Base-by-base conservation (phyloP, 495 filamentous ascomycete species). In the Articulospora tetracladia region DNA sequence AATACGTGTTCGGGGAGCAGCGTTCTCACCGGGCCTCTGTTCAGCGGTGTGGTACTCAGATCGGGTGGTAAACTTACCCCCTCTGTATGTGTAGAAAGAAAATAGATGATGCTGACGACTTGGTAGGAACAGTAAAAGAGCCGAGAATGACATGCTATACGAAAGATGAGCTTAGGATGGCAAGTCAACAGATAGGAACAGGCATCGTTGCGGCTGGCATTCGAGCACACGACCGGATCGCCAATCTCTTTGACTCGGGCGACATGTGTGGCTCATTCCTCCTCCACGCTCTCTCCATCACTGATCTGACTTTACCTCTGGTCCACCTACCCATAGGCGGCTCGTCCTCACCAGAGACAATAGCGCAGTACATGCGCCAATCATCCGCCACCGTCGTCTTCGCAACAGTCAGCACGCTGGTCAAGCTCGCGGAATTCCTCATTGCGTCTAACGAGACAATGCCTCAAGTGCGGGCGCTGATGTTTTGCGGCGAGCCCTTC, bases 401-500 rank as follows among this genome's bases (percentile, higher is more conserved):
- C 23, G 22, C 34, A 8, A 46, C 54, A 19, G 20, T 47, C 7
- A 57, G n/a, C 6, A 57, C 32, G n/a, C n/a, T 57, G 22, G 36
- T 57, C 7, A 26, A 57, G 17, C 22, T 57, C 8, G 3, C 54
- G 1, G 54, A 57, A n/a, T 47, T 26, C 15, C 39, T 57, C 34
- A 15, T 57, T 13, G 32, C 15, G 32, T 36, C 3, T 10, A 47
- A 47, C 22, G 54, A 57, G 54, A 44, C 54, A 8, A 57, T 57
- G 36, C 20, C 20, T 17, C 4, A 47, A 15, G 20, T 57, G 10
- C 32, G 54, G n/a, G 23, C 20, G 10, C 32, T 57, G 4, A 46
- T 57, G 36, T 57, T 57, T 17, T 30, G n/a, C 24, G 54, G 54
- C 20, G 54, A 57, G 30, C n/a, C 54, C 1, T 57, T 57, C 26